Evolutionary conservation across 179 eudicot genomes (phyloP).

Genomic region (Sideroxylon spinosum): DNA sequence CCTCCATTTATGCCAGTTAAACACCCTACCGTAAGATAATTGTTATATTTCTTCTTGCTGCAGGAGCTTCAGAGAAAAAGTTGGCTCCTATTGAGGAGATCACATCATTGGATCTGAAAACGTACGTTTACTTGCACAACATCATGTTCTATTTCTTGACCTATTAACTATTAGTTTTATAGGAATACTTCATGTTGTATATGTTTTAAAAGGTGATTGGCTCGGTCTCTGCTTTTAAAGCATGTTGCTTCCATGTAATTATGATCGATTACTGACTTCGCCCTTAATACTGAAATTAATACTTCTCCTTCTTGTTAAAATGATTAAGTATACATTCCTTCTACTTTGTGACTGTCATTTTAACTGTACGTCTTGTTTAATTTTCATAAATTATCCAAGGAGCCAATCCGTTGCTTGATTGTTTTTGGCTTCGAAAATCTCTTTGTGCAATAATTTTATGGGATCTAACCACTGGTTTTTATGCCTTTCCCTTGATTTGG

Average conservation of each 20-base stretch:
- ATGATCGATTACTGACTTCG: background rate
- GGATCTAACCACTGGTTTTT: too few relatives aligned
- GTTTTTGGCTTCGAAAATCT: background rate
- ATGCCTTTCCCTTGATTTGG: too few relatives aligned
- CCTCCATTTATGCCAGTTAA: background rate
- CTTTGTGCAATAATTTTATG: background rate
- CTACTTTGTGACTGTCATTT: background rate
- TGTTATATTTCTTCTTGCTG: slow-evolving; percentile 19
- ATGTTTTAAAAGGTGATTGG: background rate
- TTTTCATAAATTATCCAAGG: background rate
- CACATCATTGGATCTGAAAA: slow-evolving; percentile 66
- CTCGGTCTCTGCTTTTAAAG: background rate
- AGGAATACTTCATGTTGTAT: background rate
- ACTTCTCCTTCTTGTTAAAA: background rate
- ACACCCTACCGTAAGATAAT: background rate
- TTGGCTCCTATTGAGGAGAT: slow-evolving; percentile 46
- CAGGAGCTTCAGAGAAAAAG: slow-evolving; percentile 68
- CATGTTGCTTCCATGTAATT: background rate
- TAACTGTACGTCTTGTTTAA: background rate
- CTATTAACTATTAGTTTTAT: background rate
- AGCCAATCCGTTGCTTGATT: background rate
- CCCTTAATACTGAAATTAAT: background rate
- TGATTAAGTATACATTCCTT: background rate
- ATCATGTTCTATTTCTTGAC: background rate
- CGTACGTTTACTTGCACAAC: slow-evolving; percentile 37